Percentiles rank a stretch among this genome's conserved stretches.
Conservation (phyloP, 1,139 yeast species). For the Debaryomyces udenii region DNA sequence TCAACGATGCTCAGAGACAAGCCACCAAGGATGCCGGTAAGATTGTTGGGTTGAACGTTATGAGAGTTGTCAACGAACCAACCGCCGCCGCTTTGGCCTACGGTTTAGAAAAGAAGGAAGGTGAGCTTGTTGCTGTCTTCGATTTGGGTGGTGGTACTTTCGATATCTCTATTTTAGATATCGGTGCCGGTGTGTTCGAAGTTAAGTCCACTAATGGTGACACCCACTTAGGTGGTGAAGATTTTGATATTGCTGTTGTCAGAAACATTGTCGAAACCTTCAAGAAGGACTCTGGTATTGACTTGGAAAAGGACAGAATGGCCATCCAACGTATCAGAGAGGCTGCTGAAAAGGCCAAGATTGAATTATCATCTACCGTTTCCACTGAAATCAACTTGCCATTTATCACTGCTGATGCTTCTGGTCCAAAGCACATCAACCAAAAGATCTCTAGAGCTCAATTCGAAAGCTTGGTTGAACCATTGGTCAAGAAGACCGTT, state of each 20-base stretch:
- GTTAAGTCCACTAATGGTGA: slow-evolving; percentile 90
- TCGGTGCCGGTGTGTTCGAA: slow-evolving; percentile 87
- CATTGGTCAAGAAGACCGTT: slow-evolving; percentile 86
- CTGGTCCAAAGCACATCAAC: slow-evolving; percentile 98
- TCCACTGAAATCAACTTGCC: slow-evolving; percentile 96
- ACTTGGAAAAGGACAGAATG: slow-evolving; percentile 91
- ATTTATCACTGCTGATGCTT: slow-evolving; percentile 92
- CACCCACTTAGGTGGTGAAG: slow-evolving; percentile 92
- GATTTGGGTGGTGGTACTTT: slow-evolving; percentile 92
- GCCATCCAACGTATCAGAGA: slow-evolving; percentile 99
- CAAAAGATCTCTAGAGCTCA: slow-evolving; percentile 90
- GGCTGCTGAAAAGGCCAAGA: slow-evolving; percentile 99
- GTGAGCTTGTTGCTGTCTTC: slow-evolving; percentile 74
- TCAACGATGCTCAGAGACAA: slow-evolving; percentile 98
- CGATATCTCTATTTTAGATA: slow-evolving; percentile 82
- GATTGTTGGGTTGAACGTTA: slow-evolving; percentile 92
- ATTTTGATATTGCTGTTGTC: slow-evolving; percentile 83
- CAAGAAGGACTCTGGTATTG: slow-evolving; percentile 91
- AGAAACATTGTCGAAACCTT: slow-evolving; percentile 89
- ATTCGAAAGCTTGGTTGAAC: slow-evolving; percentile 89
- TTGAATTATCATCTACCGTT: slow-evolving; percentile 92
- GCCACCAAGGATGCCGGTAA: slow-evolving; percentile 99
- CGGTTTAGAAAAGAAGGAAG: slow-evolving; percentile 85
- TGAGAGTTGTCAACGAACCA: slow-evolving; percentile 98
- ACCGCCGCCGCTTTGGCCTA: slow-evolving; percentile 99